Percentiles rank a stretch among this genome's conserved stretches.
These are phyloP conservation scores for Sinapis alba DNA, from an alignment of 441 rosid species.

Conservation along the genomic window DNA sequence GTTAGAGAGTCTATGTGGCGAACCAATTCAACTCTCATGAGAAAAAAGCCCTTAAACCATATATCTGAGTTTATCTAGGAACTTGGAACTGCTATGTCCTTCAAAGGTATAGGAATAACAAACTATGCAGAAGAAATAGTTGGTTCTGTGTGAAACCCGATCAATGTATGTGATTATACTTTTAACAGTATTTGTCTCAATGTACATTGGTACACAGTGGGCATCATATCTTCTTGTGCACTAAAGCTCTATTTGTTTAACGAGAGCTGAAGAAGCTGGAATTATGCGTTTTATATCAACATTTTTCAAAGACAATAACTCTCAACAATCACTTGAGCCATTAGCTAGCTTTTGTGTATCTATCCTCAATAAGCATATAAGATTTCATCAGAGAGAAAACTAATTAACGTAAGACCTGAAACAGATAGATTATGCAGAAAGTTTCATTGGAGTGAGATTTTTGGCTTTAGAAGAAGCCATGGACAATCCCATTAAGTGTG, in stretches of 20 bases:
- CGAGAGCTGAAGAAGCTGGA: slow-evolving; percentile 3
- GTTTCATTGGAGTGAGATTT: background rate
- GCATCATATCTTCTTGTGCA: background rate
- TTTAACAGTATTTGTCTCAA: slow-evolving; percentile 7
- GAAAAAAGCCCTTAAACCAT: background rate
- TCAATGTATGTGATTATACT: slow-evolving; percentile 8
- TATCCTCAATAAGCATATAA: slow-evolving; percentile 5
- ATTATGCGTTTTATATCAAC: slow-evolving; percentile 1
- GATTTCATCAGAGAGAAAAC: slow-evolving; percentile 2
- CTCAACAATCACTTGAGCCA: slow-evolving; percentile 7
- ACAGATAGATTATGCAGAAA: background rate
- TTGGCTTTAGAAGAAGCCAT: slow-evolving; percentile 51
- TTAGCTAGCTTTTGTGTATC: background rate
- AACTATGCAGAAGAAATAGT: slow-evolving; percentile 12
- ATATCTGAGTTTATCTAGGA: slow-evolving; percentile 17
- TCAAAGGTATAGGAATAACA: slow-evolving; percentile 26
- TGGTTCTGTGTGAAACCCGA: background rate
- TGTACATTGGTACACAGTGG: slow-evolving; percentile 15
- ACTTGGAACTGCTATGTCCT: slow-evolving; percentile 12
- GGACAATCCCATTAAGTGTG: slow-evolving; percentile 67
- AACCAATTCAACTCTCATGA: slow-evolving; percentile 62
- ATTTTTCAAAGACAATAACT: slow-evolving; percentile 4
- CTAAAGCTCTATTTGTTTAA: slow-evolving; percentile 10
- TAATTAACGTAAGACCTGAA: background rate
- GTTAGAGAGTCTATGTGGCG: slow-evolving; percentile 64